phyloP scores from a whole-genome alignment of 2,329 filamentous ascomycete species.

The Cryphonectria radicalis region DNA sequence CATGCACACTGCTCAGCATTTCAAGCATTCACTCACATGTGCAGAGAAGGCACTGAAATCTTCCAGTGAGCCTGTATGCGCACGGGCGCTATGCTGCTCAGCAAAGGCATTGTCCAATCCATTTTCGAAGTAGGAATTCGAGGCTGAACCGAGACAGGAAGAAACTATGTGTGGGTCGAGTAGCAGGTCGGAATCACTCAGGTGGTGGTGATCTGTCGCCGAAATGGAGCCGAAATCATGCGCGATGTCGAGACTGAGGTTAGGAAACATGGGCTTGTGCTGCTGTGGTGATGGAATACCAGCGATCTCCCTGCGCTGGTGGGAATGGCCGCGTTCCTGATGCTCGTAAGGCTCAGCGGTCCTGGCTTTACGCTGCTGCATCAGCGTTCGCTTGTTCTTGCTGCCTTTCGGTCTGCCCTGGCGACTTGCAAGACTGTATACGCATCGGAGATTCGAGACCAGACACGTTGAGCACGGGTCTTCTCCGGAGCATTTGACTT shows the following conservation, averaged over 20 bases:
- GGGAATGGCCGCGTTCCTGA: neutral
- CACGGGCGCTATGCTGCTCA: constrained; percentile 7
- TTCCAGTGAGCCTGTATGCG: constrained; percentile 8
- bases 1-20: neutral
- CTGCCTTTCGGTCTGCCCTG: constrained; percentile 34
- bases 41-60: constrained; percentile 6
- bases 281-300: neutral
- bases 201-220: constrained; percentile 4
- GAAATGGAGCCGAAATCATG: constrained; percentile 8
- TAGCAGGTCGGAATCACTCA: constrained; percentile 6
- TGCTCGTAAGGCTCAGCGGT: neutral
- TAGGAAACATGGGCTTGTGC: constrained; percentile 2
- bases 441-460: constrained; percentile 27
- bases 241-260: neutral
- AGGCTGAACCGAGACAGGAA: constrained; percentile 2
- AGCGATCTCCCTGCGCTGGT: constrained; percentile 6
- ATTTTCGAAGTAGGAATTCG: neutral
- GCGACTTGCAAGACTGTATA: constrained; percentile 32
- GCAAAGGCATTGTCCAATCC: neutral
- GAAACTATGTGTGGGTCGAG: constrained; percentile 1
- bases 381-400: constrained; percentile 33
- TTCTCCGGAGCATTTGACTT: constrained; percentile 33
- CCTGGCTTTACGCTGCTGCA: constrained; percentile 24
- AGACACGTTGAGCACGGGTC: constrained; percentile 32
- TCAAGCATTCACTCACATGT: constrained; percentile 5